Evolutionary conservation across 192 early-diverging fungal species (phyloP), one percentile per base, ranked within the genome.

Genomic region (Coemansia sp.): DNA sequence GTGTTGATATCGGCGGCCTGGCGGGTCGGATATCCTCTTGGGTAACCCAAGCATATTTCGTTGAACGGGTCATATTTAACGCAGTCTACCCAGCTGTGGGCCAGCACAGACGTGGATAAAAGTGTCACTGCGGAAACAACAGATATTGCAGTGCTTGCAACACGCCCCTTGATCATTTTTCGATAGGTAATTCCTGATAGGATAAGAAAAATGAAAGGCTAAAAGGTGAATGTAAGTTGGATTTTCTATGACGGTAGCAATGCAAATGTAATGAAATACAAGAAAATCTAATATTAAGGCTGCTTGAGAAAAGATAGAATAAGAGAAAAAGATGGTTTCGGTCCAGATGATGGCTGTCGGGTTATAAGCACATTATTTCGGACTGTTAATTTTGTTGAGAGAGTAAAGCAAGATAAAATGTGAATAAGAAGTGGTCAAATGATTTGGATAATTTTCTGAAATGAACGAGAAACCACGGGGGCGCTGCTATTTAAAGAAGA

Each of bases 1-100:
- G 68, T 74, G 75, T 89, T 86, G 39, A 81, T 78, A 18, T 85
- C 65, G 2, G 23, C 49, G 52, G 85, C 73, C 0, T 62, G 53
- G 16, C 88, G 87, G 0, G 85, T 78, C 0, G 83, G 83, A 56
- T 88, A 89, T 15, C 86, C 85, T 36, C 85, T 79, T 0, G 78
- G 34, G 41, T 81, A 89, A 5, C 85, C 88, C 26, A 72, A 65
- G 53, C 87, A 87, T 5, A 49, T 21, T 12, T 75, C 60, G 38
- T 71, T 77, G 26, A 57, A 30, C 0, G 80, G 80, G 53, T 85
- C 85, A 49, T 73, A 86, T 45, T 86, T 85, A 57, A 78, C 67
- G 33, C 86, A 88, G 66, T 88, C 87, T 16, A 87, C 67, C 87
- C 87, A 88, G 39, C 83, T 85, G 76, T 88, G 87, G 55, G 80